Conservation (phyloP, 2,329 filamentous ascomycete species). For the Cercospora beticola region DNA sequence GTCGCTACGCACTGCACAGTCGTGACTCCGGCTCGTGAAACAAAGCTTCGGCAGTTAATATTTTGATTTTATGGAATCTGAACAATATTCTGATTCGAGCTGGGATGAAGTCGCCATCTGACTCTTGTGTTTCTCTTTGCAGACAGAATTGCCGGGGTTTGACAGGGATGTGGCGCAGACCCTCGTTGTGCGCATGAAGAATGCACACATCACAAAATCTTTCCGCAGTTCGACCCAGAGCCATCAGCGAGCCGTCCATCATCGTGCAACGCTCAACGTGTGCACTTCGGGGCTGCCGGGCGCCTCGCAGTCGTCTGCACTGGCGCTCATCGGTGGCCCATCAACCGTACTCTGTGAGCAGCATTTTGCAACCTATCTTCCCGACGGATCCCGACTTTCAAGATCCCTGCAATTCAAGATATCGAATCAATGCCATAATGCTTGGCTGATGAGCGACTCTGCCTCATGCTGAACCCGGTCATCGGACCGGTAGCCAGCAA, state of each 20-base stretch:
- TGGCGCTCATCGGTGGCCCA: not conserved
- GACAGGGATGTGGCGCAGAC: not conserved
- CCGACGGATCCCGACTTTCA: conserved; percentile 4
- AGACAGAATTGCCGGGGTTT: not conserved
- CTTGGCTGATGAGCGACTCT: not conserved
- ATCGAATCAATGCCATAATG: not conserved
- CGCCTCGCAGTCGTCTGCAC: not conserved
- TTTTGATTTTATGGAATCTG: not conserved
- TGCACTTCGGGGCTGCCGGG: not conserved
- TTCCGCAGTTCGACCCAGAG: not conserved
- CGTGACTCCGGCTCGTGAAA: not conserved
- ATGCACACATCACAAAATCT: conserved; percentile 4
- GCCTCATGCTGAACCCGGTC: conserved; percentile 14
- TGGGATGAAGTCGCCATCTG: not conserved
- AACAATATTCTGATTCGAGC: not conserved
- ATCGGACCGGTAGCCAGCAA: conserved; percentile 18
- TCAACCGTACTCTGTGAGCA: not conserved
- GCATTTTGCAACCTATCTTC: conserved; percentile 1
- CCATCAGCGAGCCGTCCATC: not conserved
- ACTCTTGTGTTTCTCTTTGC: not conserved
- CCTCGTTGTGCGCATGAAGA: not conserved
- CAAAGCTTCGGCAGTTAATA: not conserved
- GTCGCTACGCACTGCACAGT: not conserved
- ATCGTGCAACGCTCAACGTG: conserved; percentile 1
- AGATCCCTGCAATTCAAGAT: not conserved